These are phyloP conservation scores for Clonostachys sp. DNA, from an alignment of 2,329 filamentous ascomycete species.

Conservation along the genomic window DNA sequence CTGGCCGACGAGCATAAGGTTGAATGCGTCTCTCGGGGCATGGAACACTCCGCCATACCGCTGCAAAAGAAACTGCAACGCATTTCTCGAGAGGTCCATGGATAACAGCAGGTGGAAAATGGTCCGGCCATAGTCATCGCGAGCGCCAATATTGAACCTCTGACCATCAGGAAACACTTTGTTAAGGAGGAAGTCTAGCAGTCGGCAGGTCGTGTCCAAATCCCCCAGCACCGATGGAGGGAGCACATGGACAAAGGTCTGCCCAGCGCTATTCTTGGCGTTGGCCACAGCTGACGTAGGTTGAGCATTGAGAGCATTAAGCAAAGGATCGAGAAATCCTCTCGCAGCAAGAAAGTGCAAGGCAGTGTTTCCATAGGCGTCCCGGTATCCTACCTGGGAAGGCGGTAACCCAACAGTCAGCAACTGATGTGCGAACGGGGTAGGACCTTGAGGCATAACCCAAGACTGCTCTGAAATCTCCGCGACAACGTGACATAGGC, in stretches of 20 bases:
- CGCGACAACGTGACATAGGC: slow-evolving; percentile 17
- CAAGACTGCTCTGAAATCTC: slow-evolving; percentile 19
- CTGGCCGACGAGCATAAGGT: slow-evolving; percentile 8
- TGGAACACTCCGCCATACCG: slow-evolving; percentile 21
- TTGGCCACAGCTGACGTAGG: slow-evolving; percentile 12
- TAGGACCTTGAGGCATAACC: slow-evolving; percentile 17
- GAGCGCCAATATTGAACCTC: slow-evolving; percentile 23
- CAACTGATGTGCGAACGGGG: slow-evolving; percentile 7
- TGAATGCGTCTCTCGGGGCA: slow-evolving; percentile 45
- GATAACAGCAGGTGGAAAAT: slow-evolving; percentile 39
- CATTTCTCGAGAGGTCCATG: slow-evolving; percentile 16
- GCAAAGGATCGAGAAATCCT: slow-evolving; percentile 15
- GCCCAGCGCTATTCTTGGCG: slow-evolving; percentile 33
- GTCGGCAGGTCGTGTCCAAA: slow-evolving; percentile 12
- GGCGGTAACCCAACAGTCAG: slow-evolving; percentile 2
- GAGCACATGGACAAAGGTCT: slow-evolving; percentile 44
- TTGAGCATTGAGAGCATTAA: slow-evolving; percentile 13
- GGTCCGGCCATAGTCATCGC: slow-evolving; percentile 47
- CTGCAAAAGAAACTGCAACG: slow-evolving; percentile 24
- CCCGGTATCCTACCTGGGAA: slow-evolving; percentile 13
- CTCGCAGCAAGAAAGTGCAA: slow-evolving; percentile 40
- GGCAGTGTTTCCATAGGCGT: slow-evolving; percentile 42
- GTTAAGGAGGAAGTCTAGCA: slow-evolving; percentile 13
- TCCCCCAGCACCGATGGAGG: not conserved
- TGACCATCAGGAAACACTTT: not conserved